Percentiles rank a stretch among this genome's conserved stretches.
These are phyloP conservation scores for Phyllosticta paracitricarpa DNA, from an alignment of 2,329 filamentous ascomycete species.

Conservation along the genomic window DNA sequence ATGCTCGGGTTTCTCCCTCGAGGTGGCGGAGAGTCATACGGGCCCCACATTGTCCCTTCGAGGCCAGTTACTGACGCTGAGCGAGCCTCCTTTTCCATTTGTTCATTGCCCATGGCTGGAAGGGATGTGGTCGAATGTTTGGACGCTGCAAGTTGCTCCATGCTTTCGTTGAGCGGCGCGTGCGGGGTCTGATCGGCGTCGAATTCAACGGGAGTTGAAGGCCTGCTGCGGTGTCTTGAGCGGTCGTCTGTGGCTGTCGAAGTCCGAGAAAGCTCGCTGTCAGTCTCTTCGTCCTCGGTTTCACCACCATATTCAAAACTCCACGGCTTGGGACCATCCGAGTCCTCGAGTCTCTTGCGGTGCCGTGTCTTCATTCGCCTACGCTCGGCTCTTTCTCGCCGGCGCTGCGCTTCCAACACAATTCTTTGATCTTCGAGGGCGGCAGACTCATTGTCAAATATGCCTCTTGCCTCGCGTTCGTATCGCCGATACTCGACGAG, in stretches of 20 bases:
- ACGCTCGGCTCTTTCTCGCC: constrained; percentile 42
- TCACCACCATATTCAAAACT: constrained; percentile 71
- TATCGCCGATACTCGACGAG: constrained; percentile 72
- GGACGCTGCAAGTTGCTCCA: constrained; percentile 2
- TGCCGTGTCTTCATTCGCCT: constrained; percentile 27
- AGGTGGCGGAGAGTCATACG: constrained; percentile 50
- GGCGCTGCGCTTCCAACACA: constrained; percentile 39
- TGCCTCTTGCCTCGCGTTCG: constrained; percentile 55
- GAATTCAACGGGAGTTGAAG: constrained; percentile 4
- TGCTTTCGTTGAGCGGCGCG: constrained; percentile 8
- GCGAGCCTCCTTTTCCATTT: constrained; percentile 1
- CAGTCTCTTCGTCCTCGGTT: constrained; percentile 37
- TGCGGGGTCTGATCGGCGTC: constrained; percentile 9
- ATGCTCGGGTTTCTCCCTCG: constrained; percentile 69
- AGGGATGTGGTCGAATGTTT: constrained; percentile 8
- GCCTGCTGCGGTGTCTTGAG: constrained; percentile 1
- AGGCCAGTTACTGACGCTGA: constrained; percentile 41
- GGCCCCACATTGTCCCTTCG: constrained; percentile 68
- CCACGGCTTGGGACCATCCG: constrained; percentile 56
- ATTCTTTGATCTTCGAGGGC: constrained; percentile 36
- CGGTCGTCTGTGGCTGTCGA: constrained; percentile 22
- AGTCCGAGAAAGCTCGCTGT: constrained; percentile 27
- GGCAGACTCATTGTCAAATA: constrained; percentile 33
- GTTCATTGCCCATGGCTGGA: constrained; percentile 6
- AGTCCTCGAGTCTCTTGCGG: constrained; percentile 16